phyloP scores from a whole-genome alignment of 306 rosid species.

The Sicyos edulis region DNA sequence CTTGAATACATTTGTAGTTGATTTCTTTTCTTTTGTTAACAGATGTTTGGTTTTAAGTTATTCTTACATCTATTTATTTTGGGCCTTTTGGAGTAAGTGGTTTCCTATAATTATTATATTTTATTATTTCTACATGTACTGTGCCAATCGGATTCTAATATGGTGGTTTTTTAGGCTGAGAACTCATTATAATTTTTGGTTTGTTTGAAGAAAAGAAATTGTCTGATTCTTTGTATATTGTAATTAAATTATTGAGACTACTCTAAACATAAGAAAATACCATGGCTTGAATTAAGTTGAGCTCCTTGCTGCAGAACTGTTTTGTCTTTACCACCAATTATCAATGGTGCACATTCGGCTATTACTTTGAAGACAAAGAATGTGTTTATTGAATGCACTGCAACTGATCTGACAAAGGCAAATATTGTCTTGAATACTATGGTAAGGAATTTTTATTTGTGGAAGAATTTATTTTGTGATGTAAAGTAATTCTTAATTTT shows the following conservation, averaged over 20 bases:
- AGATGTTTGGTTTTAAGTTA: background rate
- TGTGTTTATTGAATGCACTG: conserved; percentile 88
- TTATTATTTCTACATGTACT: too few species aligned
- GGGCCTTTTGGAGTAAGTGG: background rate
- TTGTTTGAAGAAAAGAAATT: background rate
- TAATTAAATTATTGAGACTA: background rate
- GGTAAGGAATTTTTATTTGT: conserved; percentile 35
- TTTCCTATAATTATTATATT: background rate
- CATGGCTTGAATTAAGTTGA: background rate
- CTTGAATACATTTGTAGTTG: background rate
- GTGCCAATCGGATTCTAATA: background rate
- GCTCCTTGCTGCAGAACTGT: conserved; percentile 54
- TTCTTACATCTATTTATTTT: background rate
- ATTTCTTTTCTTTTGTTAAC: background rate
- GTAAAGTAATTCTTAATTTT: conserved; percentile 18
- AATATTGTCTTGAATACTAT: conserved; percentile 86
- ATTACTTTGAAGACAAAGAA: conserved; percentile 79
- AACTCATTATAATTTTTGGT: background rate
- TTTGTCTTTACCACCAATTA: conserved; percentile 86
- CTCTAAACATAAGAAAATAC: background rate
- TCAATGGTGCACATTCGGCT: conserved; percentile 91
- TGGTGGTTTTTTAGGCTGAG: background rate
- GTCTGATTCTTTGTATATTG: background rate
- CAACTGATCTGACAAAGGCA: conserved; percentile 93
- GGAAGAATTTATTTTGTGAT: conserved; percentile 17